Percentiles rank a stretch among this genome's conserved stretches.
Conservation (phyloP, 1,139 yeast genomes). For the Lodderomyces orthopsilosis region DNA sequence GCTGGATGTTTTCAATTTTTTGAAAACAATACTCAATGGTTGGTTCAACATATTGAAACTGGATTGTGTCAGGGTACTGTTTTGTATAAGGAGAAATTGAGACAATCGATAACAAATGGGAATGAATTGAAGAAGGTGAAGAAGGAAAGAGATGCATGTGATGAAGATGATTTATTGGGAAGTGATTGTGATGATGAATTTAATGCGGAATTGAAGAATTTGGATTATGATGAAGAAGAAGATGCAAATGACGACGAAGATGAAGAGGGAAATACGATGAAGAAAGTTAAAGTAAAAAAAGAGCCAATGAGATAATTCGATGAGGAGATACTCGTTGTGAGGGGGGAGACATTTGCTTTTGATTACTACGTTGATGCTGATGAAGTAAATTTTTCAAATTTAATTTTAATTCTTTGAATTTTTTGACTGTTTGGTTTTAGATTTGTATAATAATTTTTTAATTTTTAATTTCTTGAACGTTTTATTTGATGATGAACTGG, state of each 20-base stretch:
- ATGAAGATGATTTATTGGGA: not conserved
- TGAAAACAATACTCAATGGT: constrained; percentile 48
- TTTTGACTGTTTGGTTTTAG: too few species aligned
- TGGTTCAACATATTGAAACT: constrained; percentile 47
- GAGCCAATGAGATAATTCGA: not conserved
- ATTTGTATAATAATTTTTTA: too few species aligned
- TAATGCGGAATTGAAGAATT: not conserved
- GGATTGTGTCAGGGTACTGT: constrained; percentile 47
- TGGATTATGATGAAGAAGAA: not conserved
- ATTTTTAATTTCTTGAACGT: too few species aligned
- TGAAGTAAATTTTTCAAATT: too few species aligned
- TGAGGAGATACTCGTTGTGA: too few species aligned
- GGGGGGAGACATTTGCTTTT: too few species aligned
- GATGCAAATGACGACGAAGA: not conserved
- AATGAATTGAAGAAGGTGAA: not conserved
- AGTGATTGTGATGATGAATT: not conserved
- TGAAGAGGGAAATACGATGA: too few species aligned
- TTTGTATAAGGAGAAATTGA: constrained; percentile 7
- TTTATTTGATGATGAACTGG: too few species aligned
- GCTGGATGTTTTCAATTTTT: constrained; percentile 56
- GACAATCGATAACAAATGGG: too few species aligned
- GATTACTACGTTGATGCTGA: too few species aligned
- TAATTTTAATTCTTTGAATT: too few species aligned
- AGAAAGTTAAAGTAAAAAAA: not conserved
- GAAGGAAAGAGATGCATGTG: not conserved